Conservation (phyloP, 495 filamentous ascomycete species). For the Aspergillus sclerotiicarbonarius region DNA sequence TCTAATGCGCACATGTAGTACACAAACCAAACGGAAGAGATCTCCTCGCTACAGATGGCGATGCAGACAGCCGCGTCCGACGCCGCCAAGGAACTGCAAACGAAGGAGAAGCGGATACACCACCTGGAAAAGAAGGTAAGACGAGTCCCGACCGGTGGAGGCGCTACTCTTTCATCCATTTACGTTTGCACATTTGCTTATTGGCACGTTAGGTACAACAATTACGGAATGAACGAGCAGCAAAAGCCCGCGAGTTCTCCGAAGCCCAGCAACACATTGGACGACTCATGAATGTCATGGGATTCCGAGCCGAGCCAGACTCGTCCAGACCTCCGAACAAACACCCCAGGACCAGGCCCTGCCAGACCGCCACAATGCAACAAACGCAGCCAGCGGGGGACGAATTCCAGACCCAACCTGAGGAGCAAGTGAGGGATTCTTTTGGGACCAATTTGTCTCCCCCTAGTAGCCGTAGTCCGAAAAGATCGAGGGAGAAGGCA, state of each 20-base stretch:
- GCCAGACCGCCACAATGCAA: slow-evolving; percentile 10
- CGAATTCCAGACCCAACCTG: slow-evolving; percentile 19
- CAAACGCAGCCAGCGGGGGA: slow-evolving; percentile 24
- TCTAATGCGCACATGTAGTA: slow-evolving; percentile 17
- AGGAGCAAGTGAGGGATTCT: slow-evolving; percentile 21
- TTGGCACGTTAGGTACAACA: slow-evolving; percentile 32
- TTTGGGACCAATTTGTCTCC: slow-evolving; percentile 22
- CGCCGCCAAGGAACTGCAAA: slow-evolving; percentile 32
- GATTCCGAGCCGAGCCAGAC: slow-evolving; percentile 30
- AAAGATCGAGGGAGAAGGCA: slow-evolving; percentile 27
- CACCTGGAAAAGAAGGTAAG: slow-evolving; percentile 44
- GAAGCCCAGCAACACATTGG: slow-evolving; percentile 50
- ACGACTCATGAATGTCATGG: slow-evolving; percentile 48
- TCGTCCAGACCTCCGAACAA: slow-evolving; percentile 22
- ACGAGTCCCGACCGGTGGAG: neutral
- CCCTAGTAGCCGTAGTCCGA: slow-evolving; percentile 24
- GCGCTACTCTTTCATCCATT: neutral
- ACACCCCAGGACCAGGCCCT: slow-evolving; percentile 19
- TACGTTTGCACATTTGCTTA: slow-evolving; percentile 2
- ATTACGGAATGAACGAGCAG: slow-evolving; percentile 38
- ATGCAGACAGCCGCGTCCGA: slow-evolving; percentile 27
- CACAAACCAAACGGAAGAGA: slow-evolving; percentile 25
- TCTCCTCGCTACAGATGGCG: slow-evolving; percentile 20
- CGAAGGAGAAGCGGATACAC: slow-evolving; percentile 34
- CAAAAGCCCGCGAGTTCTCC: slow-evolving; percentile 47